Percentiles rank a stretch among this genome's conserved stretches.
These are phyloP conservation scores for Botrytis cinerea DNA, from an alignment of 2,329 filamentous ascomycete genomes.

Conservation along the genomic window DNA sequence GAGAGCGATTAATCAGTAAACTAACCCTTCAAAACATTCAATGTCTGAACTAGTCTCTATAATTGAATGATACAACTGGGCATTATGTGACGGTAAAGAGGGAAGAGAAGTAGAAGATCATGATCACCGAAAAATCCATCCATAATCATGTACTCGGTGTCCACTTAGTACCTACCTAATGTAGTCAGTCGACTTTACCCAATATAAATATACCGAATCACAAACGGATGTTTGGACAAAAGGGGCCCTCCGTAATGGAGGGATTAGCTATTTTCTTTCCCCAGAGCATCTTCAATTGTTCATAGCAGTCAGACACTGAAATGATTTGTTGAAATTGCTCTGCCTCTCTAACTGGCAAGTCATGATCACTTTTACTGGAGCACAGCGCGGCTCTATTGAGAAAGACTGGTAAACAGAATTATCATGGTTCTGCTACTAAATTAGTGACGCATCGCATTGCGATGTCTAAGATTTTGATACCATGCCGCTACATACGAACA, in stretches of 20 bases:
- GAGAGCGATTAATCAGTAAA: neutral
- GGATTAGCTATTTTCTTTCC: neutral
- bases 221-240: neutral
- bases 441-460: constrained; percentile 16
- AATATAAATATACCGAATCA: neutral
- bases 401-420: constrained; percentile 1
- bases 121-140: neutral
- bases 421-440: neutral
- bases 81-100: neutral
- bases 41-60: neutral
- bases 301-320: neutral
- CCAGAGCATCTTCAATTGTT: neutral
- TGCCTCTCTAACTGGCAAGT: neutral
- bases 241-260: neutral
- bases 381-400: neutral
- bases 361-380: neutral
- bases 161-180: neutral
- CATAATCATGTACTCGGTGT: neutral
- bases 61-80: neutral
- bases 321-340: neutral
- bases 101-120: neutral
- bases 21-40: neutral
- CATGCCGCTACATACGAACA: neutral
- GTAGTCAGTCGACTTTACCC: neutral
- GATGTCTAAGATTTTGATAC: neutral